A percentile compares a stretch with the other conserved stretches of the same genome.
Conservation (phyloP, 148 eudicot species). For the Amaranthus cruentus region DNA sequence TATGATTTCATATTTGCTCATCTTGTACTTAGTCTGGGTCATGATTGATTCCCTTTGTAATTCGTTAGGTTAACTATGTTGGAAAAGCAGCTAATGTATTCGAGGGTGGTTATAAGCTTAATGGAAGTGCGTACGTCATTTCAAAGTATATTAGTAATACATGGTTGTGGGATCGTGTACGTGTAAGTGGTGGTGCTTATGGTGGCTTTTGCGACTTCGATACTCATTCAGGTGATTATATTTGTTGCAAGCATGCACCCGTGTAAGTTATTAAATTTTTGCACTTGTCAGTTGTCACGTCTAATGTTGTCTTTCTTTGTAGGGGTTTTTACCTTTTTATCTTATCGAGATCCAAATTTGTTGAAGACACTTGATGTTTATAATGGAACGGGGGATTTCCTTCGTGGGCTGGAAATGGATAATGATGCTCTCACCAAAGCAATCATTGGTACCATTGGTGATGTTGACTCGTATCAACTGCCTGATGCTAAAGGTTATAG, state of each 20-base stretch:
- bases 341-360: constrained; percentile 96
- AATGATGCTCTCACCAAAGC: constrained; percentile 92
- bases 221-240: constrained; percentile 73
- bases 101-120: constrained; percentile 75
- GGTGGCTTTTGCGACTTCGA: constrained; percentile 98
- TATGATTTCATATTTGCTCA: not conserved
- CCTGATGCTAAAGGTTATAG: constrained; percentile 99
- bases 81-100: constrained; percentile 96
- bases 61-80: constrained; percentile 83
- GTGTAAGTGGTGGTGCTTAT: constrained; percentile 99
- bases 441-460: constrained; percentile 96
- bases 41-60: constrained; percentile 1
- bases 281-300: not conserved
- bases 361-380: constrained; percentile 89
- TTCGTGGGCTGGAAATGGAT: constrained; percentile 84
- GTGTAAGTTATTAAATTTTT: constrained; percentile 4
- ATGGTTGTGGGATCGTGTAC: constrained; percentile 99
- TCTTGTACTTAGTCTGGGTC: constrained; percentile 1
- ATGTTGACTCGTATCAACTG: constrained; percentile 87
- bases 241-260: not conserved
- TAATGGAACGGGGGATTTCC: constrained; percentile 76
- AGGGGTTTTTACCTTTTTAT: constrained; percentile 91
- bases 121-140: constrained; percentile 93
- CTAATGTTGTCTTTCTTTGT: constrained; percentile 19
- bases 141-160: constrained; percentile 80